A percentile compares a stretch with the other conserved stretches of the same genome.
Evolutionary conservation across 2,329 filamentous ascomycete genomes (phyloP).

Genomic region (Fusarium sp.): DNA sequence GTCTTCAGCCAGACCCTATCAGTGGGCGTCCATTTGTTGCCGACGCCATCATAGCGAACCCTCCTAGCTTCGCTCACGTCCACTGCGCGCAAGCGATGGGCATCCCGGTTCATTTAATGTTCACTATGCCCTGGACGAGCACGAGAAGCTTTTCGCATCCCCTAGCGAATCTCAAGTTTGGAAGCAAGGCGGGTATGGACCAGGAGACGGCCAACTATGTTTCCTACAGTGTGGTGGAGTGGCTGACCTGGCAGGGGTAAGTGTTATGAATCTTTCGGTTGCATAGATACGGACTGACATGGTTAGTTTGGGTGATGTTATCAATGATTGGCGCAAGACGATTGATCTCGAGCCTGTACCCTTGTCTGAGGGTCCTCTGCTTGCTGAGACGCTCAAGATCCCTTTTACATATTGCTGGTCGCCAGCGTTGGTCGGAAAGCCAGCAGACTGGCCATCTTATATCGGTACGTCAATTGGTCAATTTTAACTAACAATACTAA

Average conservation of each 20-base stretch:
- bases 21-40: constrained; percentile 56
- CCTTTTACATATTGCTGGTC: constrained; percentile 87
- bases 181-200: constrained; percentile 56
- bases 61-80: constrained; percentile 61
- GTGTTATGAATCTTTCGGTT: background rate
- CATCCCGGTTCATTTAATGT: constrained; percentile 60
- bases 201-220: constrained; percentile 74
- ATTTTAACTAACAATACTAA: background rate
- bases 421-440: constrained; percentile 73
- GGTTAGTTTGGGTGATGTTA: constrained; percentile 33
- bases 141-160: constrained; percentile 80
- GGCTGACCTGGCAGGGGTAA: constrained; percentile 80
- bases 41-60: constrained; percentile 63
- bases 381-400: constrained; percentile 74
- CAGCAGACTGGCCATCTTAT: constrained; percentile 71
- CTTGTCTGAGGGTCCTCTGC: constrained; percentile 74
- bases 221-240: constrained; percentile 78
- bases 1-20: constrained; percentile 23
- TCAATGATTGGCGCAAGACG: constrained; percentile 31
- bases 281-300: constrained; percentile 4
- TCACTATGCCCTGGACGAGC: constrained; percentile 79
- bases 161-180: constrained; percentile 72
- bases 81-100: constrained; percentile 59
- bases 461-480: constrained; percentile 57
- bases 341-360: constrained; percentile 28